Evolutionary conservation across 1,284 basidiomycete species (phyloP).

Genomic region (Kalmanozyma brasiliensis): DNA sequence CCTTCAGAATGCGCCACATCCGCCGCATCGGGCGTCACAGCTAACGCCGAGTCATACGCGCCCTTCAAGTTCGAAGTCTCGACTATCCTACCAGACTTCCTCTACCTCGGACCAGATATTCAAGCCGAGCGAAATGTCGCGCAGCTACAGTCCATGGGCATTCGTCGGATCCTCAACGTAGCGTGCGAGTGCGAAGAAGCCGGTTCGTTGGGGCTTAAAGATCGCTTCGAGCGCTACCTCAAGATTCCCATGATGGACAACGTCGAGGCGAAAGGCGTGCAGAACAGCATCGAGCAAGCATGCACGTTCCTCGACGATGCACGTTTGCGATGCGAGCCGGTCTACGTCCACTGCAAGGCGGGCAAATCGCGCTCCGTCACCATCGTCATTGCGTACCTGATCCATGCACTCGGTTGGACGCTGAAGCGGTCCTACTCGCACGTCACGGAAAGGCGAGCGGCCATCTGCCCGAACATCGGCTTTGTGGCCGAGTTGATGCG

Average conservation of each 20-base stretch:
- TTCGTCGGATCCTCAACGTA: constrained; percentile 88
- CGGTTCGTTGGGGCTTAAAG: constrained; percentile 28
- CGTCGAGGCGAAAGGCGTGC: constrained; percentile 90
- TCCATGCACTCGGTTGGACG: constrained; percentile 95
- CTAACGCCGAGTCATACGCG: neutral
- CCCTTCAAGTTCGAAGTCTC: constrained; percentile 48
- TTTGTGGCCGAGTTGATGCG: constrained; percentile 97
- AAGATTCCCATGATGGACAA: constrained; percentile 92
- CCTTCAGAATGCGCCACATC: too few species aligned
- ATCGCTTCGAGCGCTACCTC: constrained; percentile 79
- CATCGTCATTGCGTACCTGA: constrained; percentile 94
- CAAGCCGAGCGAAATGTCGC: constrained; percentile 78
- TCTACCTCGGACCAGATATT: constrained; percentile 91
- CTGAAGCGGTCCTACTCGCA: constrained; percentile 88
- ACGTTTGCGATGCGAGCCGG: constrained; percentile 83
- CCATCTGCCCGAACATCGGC: constrained; percentile 96
- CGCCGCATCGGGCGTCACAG: neutral
- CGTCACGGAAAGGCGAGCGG: constrained; percentile 86
- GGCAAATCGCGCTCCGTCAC: constrained; percentile 97
- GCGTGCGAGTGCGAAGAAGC: constrained; percentile 75
- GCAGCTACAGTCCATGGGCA: constrained; percentile 78
- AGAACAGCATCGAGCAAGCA: constrained; percentile 81
- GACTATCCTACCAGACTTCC: constrained; percentile 83
- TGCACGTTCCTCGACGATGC: constrained; percentile 91
- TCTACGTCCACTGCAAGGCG: constrained; percentile 95